phyloP scores from a whole-genome alignment of 352 stramenopile species.

The Phytophthora hibernalis region DNA sequence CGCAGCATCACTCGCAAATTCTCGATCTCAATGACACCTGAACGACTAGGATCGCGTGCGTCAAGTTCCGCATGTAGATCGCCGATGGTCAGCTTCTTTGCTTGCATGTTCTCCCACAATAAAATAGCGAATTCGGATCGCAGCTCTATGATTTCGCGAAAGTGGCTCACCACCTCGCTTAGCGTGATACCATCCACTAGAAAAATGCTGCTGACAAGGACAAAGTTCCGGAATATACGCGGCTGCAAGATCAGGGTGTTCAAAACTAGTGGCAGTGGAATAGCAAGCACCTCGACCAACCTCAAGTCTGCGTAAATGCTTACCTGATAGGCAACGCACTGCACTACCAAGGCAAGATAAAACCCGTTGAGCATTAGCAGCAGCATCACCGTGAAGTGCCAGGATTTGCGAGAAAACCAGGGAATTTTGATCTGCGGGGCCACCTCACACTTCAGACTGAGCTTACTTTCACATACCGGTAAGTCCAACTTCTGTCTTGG shows the following conservation, averaged over 20 bases:
- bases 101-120: constrained; percentile 31
- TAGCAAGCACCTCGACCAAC: constrained; percentile 29
- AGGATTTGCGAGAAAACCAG: constrained; percentile 66
- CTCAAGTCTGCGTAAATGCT: constrained; percentile 28
- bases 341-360: constrained; percentile 57
- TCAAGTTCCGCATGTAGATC: constrained; percentile 41
- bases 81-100: constrained; percentile 16
- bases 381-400: constrained; percentile 65
- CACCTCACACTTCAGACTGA: not conserved
- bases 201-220: constrained; percentile 63
- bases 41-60: constrained; percentile 24
- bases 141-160: constrained; percentile 59
- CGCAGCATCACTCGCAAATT: constrained; percentile 46
- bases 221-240: constrained; percentile 62
- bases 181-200: constrained; percentile 56
- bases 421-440: constrained; percentile 28
- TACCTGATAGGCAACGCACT: constrained; percentile 63
- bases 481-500: not conserved
- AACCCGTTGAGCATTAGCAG: constrained; percentile 75
- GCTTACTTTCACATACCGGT: constrained; percentile 3
- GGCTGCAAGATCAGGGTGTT: constrained; percentile 64
- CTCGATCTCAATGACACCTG: constrained; percentile 45
- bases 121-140: constrained; percentile 51
- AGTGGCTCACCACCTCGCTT: constrained; percentile 59
- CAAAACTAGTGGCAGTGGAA: constrained; percentile 50